Evolutionary conservation across 2,329 filamentous ascomycete species (phyloP).

Genomic region (Leptographium flavum): DNA sequence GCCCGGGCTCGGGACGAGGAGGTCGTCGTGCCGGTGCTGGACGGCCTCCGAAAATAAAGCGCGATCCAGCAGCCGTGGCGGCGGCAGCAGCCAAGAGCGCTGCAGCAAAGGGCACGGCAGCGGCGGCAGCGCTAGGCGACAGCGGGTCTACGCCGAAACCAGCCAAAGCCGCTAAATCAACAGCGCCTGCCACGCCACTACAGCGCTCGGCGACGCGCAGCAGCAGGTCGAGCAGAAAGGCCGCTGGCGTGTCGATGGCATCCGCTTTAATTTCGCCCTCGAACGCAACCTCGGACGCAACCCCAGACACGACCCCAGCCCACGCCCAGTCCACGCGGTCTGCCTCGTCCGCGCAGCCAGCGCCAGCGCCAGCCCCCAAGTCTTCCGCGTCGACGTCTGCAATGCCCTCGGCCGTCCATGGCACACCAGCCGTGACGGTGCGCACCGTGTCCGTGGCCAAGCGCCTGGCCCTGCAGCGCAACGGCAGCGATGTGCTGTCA

Average conservation of each 20-base stretch:
- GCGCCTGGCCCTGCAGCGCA: slow-evolving; percentile 3
- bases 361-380: neutral
- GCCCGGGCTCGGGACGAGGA: slow-evolving; percentile 8
- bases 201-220: neutral
- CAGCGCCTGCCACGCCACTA: neutral
- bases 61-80: neutral
- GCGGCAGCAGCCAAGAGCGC: neutral
- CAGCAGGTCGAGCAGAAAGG: slow-evolving; percentile 10
- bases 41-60: slow-evolving; percentile 7
- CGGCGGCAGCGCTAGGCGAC: slow-evolving; percentile 10
- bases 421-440: slow-evolving; percentile 5
- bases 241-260: neutral
- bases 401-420: slow-evolving; percentile 9
- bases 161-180: no score
- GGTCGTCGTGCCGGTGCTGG: slow-evolving; percentile 9
- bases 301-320: neutral
- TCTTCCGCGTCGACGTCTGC: no score
- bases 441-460: slow-evolving; percentile 6
- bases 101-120: neutral
- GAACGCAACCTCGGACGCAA: neutral
- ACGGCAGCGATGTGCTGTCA: slow-evolving; percentile 2
- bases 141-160: slow-evolving; percentile 6
- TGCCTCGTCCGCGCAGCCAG: neutral
- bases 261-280: slow-evolving; percentile 11
- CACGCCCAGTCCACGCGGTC: no score